Evolutionary conservation across 2,329 filamentous ascomycete genomes (phyloP).

Genomic region (Fusarium gaditjirri): DNA sequence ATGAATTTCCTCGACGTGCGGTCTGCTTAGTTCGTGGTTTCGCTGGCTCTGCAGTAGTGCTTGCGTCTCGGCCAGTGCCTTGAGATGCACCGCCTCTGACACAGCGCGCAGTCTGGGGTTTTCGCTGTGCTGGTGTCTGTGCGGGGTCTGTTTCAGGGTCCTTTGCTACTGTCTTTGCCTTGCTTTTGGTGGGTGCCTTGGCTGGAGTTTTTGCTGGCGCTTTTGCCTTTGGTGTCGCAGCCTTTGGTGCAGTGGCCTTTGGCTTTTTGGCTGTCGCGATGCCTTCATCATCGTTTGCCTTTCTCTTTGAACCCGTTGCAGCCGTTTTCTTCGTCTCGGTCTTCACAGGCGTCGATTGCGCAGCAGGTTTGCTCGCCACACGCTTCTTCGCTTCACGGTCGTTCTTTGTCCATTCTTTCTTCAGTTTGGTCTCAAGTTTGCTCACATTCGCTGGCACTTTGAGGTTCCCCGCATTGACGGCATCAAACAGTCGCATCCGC

Average conservation of each 20-base stretch:
- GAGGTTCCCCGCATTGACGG: slow-evolving; percentile 60
- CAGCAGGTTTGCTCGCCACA: neutral
- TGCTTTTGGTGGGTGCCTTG: neutral
- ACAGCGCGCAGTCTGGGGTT: neutral
- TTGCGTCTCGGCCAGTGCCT: neutral
- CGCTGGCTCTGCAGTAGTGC: neutral
- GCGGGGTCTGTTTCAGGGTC: neutral
- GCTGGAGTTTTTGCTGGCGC: neutral
- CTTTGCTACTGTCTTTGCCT: slow-evolving; percentile 2
- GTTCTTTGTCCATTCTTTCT: slow-evolving; percentile 65
- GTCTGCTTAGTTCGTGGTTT: slow-evolving; percentile 23
- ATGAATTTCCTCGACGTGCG: slow-evolving; percentile 23
- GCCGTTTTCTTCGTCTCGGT: neutral
- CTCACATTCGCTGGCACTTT: slow-evolving; percentile 60
- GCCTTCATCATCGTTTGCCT: slow-evolving; percentile 11
- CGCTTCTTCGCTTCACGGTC: slow-evolving; percentile 60
- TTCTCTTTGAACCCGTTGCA: slow-evolving; percentile 46
- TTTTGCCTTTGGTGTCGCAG: neutral
- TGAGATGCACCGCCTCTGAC: slow-evolving; percentile 4
- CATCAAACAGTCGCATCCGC: slow-evolving; percentile 68
- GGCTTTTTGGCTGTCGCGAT: slow-evolving; percentile 18
- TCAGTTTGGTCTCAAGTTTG: slow-evolving; percentile 64
- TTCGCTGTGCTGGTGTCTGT: neutral
- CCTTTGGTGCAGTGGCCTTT: neutral
- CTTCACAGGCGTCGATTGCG: neutral